Evolutionary conservation across 2,329 filamentous ascomycete genomes (phyloP).

Genomic region (Neoscytalidium dimidiatum): DNA sequence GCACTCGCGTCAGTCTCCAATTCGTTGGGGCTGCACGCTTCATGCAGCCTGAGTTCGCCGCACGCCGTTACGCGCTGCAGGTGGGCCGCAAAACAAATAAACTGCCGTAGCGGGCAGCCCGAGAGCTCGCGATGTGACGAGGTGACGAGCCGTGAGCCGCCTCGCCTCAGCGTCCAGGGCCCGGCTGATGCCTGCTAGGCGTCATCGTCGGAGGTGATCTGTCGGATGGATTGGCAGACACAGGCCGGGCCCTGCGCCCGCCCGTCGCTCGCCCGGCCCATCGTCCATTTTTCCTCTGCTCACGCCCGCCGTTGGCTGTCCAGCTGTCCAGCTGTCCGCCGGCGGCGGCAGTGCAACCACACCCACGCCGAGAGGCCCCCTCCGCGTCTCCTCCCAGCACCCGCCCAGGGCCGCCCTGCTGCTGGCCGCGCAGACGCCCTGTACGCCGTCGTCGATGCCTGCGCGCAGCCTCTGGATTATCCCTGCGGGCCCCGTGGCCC

Average conservation of each 20-base stretch:
- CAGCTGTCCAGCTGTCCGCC: too few species aligned
- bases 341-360: too few species aligned
- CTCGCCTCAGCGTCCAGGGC: too few species aligned
- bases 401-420: not conserved
- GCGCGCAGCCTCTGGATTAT: not conserved
- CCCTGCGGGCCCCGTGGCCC: not conserved
- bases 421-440: not conserved
- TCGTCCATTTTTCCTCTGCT: not conserved
- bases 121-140: not conserved
- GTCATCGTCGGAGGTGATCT: conserved; percentile 5
- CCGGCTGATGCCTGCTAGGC: not conserved
- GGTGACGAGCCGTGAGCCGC: too few species aligned
- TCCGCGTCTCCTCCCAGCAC: not conserved
- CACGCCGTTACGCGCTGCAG: conserved; percentile 10
- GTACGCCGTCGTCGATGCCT: not conserved
- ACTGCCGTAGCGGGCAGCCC: not conserved
- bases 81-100: conserved; percentile 1
- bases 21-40: not conserved
- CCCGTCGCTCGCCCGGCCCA: not conserved
- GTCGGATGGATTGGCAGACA: conserved; percentile 6
- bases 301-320: not conserved
- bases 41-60: not conserved
- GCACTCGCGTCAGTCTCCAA: conserved; percentile 14
- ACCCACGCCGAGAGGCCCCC: not conserved
- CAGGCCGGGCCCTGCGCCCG: not conserved